A percentile compares a stretch with the other conserved stretches of the same genome.
Evolutionary conservation across 129 eudicot genomes (phyloP).

Genomic region (Mikania micrantha): DNA sequence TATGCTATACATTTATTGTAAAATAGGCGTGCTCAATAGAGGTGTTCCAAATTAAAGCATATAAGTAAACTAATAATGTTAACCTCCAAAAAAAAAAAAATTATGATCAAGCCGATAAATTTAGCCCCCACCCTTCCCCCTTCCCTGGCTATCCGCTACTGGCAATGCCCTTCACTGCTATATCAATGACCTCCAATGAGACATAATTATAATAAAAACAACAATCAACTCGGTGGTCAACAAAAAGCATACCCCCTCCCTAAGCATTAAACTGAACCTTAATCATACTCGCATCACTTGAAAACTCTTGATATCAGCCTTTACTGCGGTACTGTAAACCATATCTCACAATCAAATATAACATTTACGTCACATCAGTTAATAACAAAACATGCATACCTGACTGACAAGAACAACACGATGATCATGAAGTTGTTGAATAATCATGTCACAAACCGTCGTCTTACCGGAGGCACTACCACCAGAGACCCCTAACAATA

Average conservation of each 20-base stretch:
- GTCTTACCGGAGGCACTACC: slow-evolving; percentile 99
- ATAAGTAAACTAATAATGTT: not conserved
- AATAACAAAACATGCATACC: slow-evolving; percentile 30
- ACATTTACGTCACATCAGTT: not conserved
- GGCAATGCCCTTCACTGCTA: not conserved
- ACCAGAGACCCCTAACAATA: slow-evolving; percentile 81
- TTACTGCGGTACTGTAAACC: not conserved
- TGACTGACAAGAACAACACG: slow-evolving; percentile 96
- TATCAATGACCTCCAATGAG: not conserved
- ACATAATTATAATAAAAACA: not conserved
- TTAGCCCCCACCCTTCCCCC: not conserved
- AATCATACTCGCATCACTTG: not conserved
- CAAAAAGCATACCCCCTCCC: not conserved
- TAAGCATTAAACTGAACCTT: slow-evolving; percentile 2
- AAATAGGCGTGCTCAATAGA: too few relatives aligned
- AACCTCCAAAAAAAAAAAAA: not conserved
- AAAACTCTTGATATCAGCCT: not conserved
- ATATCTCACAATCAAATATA: slow-evolving; percentile 3
- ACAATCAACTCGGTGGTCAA: not conserved
- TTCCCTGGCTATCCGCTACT: not conserved
- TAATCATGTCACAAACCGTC: slow-evolving; percentile 96
- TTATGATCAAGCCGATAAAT: not conserved
- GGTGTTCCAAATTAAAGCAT: not conserved
- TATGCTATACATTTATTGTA: too few relatives aligned
- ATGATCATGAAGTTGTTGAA: slow-evolving; percentile 98